Conservation (phyloP, 352 stramenopile species). For the Albugo laibachii region DNA sequence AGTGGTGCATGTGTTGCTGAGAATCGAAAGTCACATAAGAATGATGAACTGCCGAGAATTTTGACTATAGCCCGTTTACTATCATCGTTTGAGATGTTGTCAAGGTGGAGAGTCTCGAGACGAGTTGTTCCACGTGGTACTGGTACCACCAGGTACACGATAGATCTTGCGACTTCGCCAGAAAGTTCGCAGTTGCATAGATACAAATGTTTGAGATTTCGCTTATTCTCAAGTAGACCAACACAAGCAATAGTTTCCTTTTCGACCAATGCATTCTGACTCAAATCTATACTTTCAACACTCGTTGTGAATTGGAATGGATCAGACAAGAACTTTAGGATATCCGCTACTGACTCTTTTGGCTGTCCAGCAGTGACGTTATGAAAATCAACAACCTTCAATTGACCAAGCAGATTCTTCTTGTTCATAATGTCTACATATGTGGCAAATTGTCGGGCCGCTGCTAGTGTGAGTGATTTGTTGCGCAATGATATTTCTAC, state of each 20-base stretch:
- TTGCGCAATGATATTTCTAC: conserved; percentile 53
- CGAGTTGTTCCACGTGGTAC: conserved; percentile 42
- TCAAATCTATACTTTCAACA: conserved; percentile 72
- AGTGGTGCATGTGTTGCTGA: conserved; percentile 81
- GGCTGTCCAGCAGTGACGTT: conserved; percentile 74
- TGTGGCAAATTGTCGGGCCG: conserved; percentile 45
- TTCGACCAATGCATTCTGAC: conserved; percentile 89
- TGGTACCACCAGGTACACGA: conserved; percentile 75
- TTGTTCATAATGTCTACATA: conserved; percentile 35
- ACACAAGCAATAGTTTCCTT: conserved; percentile 86
- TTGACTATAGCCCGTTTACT: conserved; percentile 76
- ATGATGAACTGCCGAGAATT: conserved; percentile 71
- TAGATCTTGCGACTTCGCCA: conserved; percentile 64
- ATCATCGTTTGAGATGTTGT: conserved; percentile 95
- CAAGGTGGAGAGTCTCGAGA: conserved; percentile 88
- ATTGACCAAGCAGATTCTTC: conserved; percentile 24
- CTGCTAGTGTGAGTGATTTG: conserved; percentile 75
- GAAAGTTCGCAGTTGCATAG: conserved; percentile 94
- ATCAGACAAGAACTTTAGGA: conserved; percentile 63
- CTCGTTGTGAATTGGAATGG: conserved; percentile 46
- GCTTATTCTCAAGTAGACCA: conserved; percentile 55
- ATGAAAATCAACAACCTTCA: conserved; percentile 67
- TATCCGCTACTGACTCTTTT: conserved; percentile 65
- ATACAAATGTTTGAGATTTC: conserved; percentile 68
- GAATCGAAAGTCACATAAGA: conserved; percentile 83